Evolutionary conservation across 2,329 filamentous ascomycete species (phyloP), one percentile per base, ranked within the genome.

Genomic region (Bipolaris sorokiniana): DNA sequence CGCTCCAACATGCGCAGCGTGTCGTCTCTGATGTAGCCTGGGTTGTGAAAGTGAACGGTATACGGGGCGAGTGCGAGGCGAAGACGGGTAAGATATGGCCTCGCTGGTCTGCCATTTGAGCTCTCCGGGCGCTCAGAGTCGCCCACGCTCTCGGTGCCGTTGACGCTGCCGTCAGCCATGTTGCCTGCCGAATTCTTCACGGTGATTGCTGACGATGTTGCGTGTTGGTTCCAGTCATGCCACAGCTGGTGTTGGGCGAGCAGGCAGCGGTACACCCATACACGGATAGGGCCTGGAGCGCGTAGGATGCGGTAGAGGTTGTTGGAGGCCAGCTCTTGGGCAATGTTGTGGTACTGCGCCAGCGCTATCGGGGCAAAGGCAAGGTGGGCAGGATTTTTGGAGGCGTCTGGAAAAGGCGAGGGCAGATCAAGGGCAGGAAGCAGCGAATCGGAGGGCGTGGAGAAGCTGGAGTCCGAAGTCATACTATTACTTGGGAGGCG

Each of bases 1-100:
- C 71, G 71, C 54, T 84, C 82, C 49, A 88, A 77, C 76, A 86
- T 81, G 56, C 85, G 83, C 68, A 88, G 75, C 18, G 82, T 83
- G 57, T 82, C 81, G 56, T 86, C 83, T 60, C 84, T 82, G 66
- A 88, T 82, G 73, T 88, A 86, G 23, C 81, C 83, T 6, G 83
- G 80, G 51, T 81, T 82, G 68, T 84, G 83, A 77, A 87, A 88
- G 69, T 88, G 86, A 56, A 84, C 83, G 3, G 77, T 77, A 64
- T 81, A 82, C n/a, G 80, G 77, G 16, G 76, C 76, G 31, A 82
- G 73, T 16, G 78, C 78, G 18, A 82, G 76, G 53, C 79, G 76
- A 41, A 82, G 66, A 55, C 79, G 75, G 34, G 79, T 78, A 34
- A 78, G 76, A 62, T 79, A 77, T 47, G 78, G 71, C 16, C 67